These are phyloP conservation scores for Dentipellis fragilis DNA, from an alignment of 768 basidiomycete genomes.

Conservation along the genomic window DNA sequence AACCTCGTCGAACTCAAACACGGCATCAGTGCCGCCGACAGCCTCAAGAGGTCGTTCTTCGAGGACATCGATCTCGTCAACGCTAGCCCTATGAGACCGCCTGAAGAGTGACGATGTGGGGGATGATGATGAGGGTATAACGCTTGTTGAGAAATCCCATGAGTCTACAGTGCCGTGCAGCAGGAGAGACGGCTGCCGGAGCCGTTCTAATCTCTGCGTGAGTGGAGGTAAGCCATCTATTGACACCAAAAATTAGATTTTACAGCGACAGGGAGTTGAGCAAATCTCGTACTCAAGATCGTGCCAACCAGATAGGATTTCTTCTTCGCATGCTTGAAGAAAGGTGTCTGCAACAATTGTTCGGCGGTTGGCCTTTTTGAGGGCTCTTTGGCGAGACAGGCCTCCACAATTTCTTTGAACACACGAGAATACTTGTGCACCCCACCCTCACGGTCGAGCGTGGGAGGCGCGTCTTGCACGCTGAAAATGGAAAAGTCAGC, in stretches of 20 bases:
- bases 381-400: constrained; percentile 82
- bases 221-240: constrained; percentile 65
- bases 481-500: constrained; percentile 23
- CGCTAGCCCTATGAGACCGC: neutral
- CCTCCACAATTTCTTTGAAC: constrained; percentile 77
- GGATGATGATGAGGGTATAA: neutral
- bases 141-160: constrained; percentile 62
- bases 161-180: constrained; percentile 54
- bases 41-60: neutral
- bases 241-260: neutral
- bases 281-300: constrained; percentile 45
- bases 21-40: neutral
- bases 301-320: constrained; percentile 67
- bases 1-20: neutral
- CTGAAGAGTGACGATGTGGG: neutral
- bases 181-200: constrained; percentile 28
- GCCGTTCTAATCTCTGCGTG: constrained; percentile 61
- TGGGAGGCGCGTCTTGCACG: constrained; percentile 71
- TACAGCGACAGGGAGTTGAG: neutral
- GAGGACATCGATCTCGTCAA: neutral
- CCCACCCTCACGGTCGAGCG: constrained; percentile 63
- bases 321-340: constrained; percentile 75
- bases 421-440: constrained; percentile 65
- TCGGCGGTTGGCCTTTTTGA: constrained; percentile 67
- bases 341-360: constrained; percentile 65